Percentiles rank a stretch among this genome's conserved stretches.
Conservation (phyloP, 352 stramenopile genomes). For the Elongisporangium senticosum region DNA sequence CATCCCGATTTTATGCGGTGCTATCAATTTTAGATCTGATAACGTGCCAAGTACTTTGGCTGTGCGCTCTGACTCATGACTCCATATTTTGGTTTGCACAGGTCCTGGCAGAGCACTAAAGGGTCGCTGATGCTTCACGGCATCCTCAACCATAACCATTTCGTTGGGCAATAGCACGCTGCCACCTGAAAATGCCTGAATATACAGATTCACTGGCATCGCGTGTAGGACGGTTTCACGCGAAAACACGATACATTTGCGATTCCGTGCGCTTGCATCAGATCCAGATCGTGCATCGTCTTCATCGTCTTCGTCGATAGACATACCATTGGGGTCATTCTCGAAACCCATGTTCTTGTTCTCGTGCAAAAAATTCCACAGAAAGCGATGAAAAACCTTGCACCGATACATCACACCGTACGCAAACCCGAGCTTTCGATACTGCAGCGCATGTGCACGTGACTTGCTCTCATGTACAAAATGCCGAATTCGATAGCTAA, state of each 20-base stretch:
- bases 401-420: conserved; percentile 83
- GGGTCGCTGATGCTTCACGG: conserved; percentile 29
- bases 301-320: conserved; percentile 28
- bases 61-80: conserved; percentile 62
- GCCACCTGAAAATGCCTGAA: conserved; percentile 71
- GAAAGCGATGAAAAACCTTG: conserved; percentile 69
- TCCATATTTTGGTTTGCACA: conserved; percentile 61
- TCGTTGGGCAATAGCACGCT: conserved; percentile 47
- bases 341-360: conserved; percentile 28
- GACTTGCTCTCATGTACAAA: conserved; percentile 61
- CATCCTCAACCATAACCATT: conserved; percentile 47
- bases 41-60: conserved; percentile 70
- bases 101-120: conserved; percentile 40
- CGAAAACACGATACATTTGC: conserved; percentile 62
- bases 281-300: conserved; percentile 1
- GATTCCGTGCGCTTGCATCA: conserved; percentile 1
- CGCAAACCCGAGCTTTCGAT: conserved; percentile 67
- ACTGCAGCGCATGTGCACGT: conserved; percentile 56
- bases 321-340: conserved; percentile 34
- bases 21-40: conserved; percentile 56
- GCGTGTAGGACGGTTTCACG: conserved; percentile 65
- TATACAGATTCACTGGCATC: conserved; percentile 79
- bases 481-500: conserved; percentile 65
- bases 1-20: conserved; percentile 82
- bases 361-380: conserved; percentile 62